phyloP scores from a whole-genome alignment of 2,329 filamentous ascomycete genomes.

The Penicillium sp. region DNA sequence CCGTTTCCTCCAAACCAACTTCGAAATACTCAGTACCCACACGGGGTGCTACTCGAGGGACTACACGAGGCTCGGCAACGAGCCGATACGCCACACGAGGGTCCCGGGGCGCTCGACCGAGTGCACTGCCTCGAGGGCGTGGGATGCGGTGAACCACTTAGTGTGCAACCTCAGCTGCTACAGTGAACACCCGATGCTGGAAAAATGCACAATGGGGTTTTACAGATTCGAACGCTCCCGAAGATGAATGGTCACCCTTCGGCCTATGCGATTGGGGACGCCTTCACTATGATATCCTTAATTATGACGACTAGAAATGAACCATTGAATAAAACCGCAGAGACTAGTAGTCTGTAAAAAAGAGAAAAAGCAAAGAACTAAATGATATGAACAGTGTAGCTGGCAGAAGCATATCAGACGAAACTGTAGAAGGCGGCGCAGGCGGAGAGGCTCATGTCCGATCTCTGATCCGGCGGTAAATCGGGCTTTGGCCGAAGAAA shows the following conservation, averaged over 20 bases:
- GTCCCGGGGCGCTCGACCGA: slow-evolving; percentile 31
- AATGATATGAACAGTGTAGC: neutral
- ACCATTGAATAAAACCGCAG: neutral
- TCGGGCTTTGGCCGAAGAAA: slow-evolving; percentile 20
- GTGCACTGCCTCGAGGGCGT: slow-evolving; percentile 39
- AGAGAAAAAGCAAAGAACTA: too few species aligned
- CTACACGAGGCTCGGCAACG: slow-evolving; percentile 19
- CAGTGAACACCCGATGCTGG: too few species aligned
- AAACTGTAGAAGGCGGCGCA: neutral
- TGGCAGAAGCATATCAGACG: neutral
- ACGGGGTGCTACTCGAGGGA: slow-evolving; percentile 26
- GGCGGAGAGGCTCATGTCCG: slow-evolving; percentile 4
- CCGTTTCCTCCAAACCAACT: slow-evolving; percentile 45
- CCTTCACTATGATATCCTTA: neutral
- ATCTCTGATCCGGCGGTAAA: slow-evolving; percentile 23
- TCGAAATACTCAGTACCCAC: slow-evolving; percentile 29
- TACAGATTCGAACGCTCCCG: neutral
- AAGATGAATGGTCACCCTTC: neutral
- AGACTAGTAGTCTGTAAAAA: neutral
- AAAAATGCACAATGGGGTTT: neutral
- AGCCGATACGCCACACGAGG: slow-evolving; percentile 39
- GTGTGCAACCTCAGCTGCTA: too few species aligned
- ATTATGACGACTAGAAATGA: slow-evolving; percentile 2
- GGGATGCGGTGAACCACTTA: slow-evolving; percentile 32
- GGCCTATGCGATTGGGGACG: neutral